Evolutionary conservation across 441 rosid species (phyloP).

Genomic region (Populus hybrid): DNA sequence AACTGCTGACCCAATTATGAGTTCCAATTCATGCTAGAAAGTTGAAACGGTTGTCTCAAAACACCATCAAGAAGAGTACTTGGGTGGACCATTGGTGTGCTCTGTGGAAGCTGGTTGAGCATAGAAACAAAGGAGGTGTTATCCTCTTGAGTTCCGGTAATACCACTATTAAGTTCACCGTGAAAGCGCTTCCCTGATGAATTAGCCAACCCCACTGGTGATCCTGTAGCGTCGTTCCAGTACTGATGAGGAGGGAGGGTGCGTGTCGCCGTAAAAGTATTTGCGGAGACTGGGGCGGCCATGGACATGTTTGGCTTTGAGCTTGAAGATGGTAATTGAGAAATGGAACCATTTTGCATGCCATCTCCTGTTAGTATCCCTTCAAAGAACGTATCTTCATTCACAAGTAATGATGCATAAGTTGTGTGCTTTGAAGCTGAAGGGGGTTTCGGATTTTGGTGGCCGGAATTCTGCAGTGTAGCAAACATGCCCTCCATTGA

Average conservation of each 20-base stretch:
- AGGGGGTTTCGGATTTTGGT: conserved; percentile 17
- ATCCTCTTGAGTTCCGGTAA: conserved; percentile 19
- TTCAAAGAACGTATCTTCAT: conserved; percentile 56
- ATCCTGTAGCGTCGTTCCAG: conserved; percentile 39
- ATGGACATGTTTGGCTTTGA: conserved; percentile 31
- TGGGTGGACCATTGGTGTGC: conserved; percentile 34
- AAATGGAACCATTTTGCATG: conserved; percentile 29
- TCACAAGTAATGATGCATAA: conserved; percentile 42
- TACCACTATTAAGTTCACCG: conserved; percentile 47
- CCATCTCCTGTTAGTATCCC: conserved; percentile 45
- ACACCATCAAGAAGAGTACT: conserved; percentile 48
- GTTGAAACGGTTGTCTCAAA: conserved; percentile 61
- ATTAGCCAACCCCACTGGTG: conserved; percentile 24
- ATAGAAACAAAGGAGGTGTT: conserved; percentile 64
- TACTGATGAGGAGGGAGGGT: conserved; percentile 28
- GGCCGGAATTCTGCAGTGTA: conserved; percentile 13
- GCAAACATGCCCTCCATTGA: conserved; percentile 52
- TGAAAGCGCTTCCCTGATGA: conserved; percentile 50
- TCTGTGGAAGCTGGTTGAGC: conserved; percentile 63
- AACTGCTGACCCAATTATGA: not conserved
- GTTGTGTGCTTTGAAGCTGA: conserved; percentile 21
- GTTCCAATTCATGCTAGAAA: conserved; percentile 29
- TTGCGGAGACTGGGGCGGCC: conserved; percentile 26
- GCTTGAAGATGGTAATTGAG: conserved; percentile 29
- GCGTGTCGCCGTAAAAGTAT: conserved; percentile 23